Evolutionary conservation across 1,139 yeast genomes (phyloP).

Genomic region (Diutina rugosa): DNA sequence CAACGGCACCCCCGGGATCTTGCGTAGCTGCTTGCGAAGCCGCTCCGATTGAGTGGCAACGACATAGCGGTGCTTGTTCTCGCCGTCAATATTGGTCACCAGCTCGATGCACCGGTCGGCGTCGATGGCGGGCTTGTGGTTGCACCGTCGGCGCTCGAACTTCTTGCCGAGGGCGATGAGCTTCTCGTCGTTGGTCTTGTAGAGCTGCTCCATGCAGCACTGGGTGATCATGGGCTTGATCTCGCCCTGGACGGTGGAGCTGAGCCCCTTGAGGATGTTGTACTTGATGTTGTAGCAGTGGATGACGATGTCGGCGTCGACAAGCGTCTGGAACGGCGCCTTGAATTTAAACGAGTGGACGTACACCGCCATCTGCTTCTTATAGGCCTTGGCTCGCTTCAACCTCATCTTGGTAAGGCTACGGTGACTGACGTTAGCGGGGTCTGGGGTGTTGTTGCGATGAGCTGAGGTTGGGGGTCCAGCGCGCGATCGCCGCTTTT

Average conservation of each 20-base stretch:
- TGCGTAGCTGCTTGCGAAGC: conserved; percentile 54
- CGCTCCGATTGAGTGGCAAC: conserved; percentile 74
- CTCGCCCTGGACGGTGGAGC: conserved; percentile 73
- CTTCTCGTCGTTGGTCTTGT: conserved; percentile 51
- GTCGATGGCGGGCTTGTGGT: conserved; percentile 48
- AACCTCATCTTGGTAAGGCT: conserved; percentile 60
- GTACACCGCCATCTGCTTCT: conserved; percentile 82
- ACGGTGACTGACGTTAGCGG: background rate
- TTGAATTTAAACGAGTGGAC: conserved; percentile 82
- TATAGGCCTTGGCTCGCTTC: conserved; percentile 87
- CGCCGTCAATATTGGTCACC: conserved; percentile 57
- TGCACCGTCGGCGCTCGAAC: conserved; percentile 69
- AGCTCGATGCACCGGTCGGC: conserved; percentile 62
- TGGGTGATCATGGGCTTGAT: conserved; percentile 93
- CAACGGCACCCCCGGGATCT: conserved; percentile 82
- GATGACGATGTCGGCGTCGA: conserved; percentile 68
- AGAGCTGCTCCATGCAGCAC: conserved; percentile 83
- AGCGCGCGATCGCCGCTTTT: background rate
- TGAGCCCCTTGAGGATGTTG: conserved; percentile 66
- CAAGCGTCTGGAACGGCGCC: conserved; percentile 81
- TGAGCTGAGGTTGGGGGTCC: background rate
- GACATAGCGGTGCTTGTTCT: conserved; percentile 79
- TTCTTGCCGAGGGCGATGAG: conserved; percentile 72
- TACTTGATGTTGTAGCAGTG: conserved; percentile 55
- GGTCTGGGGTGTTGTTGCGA: background rate